Base-by-base conservation (phyloP, 352 stramenopile genomes). In the Lagenidium giganteum region DNA sequence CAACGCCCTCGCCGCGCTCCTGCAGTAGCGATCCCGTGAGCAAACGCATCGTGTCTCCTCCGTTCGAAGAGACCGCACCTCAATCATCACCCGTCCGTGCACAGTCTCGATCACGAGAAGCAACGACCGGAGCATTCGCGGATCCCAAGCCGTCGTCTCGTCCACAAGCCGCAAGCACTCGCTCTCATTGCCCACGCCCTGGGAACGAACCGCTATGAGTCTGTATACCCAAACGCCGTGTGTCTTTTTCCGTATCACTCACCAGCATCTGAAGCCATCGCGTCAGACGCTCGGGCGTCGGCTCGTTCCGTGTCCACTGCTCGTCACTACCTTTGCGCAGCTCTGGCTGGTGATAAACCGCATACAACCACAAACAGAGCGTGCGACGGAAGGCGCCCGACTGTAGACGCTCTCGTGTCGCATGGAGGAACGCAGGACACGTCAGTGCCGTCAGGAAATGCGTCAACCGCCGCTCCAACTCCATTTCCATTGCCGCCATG, bases 341-440 rank as follows among this genome's bases (percentile, higher is more conserved):
- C 25, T 45, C 45, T 11, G 69, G 61, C 16, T 48, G 37, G 32
- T 35, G 46, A 34, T 67, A 77, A 6, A 74, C 36, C 8, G 66
- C 69, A 24, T 68, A 60, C 3, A 78, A 43, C 69, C 69, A 82
- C 20, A 70, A 42, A 30, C 71, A 23, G 22, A 81, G 50, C 41
- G 68, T 67, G 6, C 46, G 51, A 1, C 64, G 54, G 18, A 63
- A 61, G 11, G 43, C 11, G 3, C 39, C 14, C 16, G 54, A 51
- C 6, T 26, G n/a, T n/a, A 57, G 22, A 39, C 55, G 38, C 27
- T 57, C 44, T 3, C 22, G 20, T 0, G 35, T 39, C 9, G 53
- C 21, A 2, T 28, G 29, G 20, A 82, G 47, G 39, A 61, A 79
- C 29, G 56, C 28, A 1, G 69, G 69, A 27, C 69, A 82, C 18